A percentile compares a stretch with the other conserved stretches of the same genome.
Evolutionary conservation across 23 red algal species (phyloP).

Genomic region (Gracilariopsis chorda): DNA sequence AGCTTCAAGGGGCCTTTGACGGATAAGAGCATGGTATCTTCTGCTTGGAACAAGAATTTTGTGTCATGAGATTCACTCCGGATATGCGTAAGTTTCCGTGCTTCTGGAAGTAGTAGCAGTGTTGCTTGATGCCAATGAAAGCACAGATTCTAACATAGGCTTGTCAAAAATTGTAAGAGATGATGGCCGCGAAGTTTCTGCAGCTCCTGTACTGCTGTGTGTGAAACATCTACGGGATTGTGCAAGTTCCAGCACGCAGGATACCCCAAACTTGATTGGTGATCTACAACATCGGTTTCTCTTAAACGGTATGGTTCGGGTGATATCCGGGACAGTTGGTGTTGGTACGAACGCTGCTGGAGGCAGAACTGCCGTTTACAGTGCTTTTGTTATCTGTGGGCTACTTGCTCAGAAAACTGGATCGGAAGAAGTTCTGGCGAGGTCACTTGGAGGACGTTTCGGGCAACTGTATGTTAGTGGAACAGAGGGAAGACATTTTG

Average conservation of each 20-base stretch:
- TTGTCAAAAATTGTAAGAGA: slow-evolving; percentile 7
- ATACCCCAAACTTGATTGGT: slow-evolving; percentile 23
- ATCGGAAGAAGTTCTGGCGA: slow-evolving; percentile 25
- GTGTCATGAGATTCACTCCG: not conserved
- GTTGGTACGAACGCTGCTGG: slow-evolving; percentile 25
- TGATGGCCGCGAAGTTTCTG: slow-evolving; percentile 53
- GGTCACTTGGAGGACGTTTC: slow-evolving; percentile 32
- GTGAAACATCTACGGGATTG: slow-evolving; percentile 31
- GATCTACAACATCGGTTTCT: slow-evolving; percentile 48
- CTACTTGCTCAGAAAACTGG: slow-evolving; percentile 18
- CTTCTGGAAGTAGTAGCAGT: slow-evolving; percentile 29
- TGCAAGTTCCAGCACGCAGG: slow-evolving; percentile 6
- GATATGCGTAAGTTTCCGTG: not conserved
- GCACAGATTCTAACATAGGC: slow-evolving; percentile 18
- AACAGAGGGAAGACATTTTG: slow-evolving; percentile 23
- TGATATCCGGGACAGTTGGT: slow-evolving; percentile 20
- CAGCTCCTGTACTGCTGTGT: slow-evolving; percentile 33
- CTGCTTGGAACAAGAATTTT: slow-evolving; percentile 17
- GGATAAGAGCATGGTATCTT: slow-evolving; percentile 27
- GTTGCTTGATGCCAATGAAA: not conserved
- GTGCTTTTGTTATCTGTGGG: slow-evolving; percentile 43
- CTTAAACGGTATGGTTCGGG: slow-evolving; percentile 46
- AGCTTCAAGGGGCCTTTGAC: slow-evolving; percentile 49
- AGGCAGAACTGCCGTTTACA: slow-evolving; percentile 46
- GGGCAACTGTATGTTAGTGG: slow-evolving; percentile 48